Conservation (phyloP, 2,329 filamentous ascomycete species). For the Aspergillus ustus region DNA sequence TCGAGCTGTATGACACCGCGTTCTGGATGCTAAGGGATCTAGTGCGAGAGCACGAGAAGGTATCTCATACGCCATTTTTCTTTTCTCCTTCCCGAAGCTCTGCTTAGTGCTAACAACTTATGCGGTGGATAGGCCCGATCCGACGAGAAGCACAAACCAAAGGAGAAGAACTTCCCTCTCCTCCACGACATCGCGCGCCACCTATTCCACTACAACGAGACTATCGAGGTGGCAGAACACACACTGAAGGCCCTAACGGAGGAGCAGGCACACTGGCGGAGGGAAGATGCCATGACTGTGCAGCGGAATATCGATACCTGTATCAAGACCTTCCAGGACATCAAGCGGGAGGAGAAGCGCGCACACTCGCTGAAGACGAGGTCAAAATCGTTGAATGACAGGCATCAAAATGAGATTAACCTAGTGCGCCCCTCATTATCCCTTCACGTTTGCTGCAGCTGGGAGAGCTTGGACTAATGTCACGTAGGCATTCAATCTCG, state of each 20-base stretch:
- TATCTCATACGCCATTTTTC: constrained; percentile 13
- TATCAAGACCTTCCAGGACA: constrained; percentile 17
- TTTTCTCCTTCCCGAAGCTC: too few relatives aligned
- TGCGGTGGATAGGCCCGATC: constrained; percentile 17
- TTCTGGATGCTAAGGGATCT: constrained; percentile 38
- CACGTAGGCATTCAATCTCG: constrained; percentile 37
- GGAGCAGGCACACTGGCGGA: constrained; percentile 26
- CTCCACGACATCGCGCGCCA: constrained; percentile 41
- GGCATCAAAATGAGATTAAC: constrained; percentile 41
- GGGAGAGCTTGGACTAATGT: not conserved
- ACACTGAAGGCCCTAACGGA: constrained; percentile 29
- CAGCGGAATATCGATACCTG: not conserved
- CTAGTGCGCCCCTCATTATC: constrained; percentile 24
- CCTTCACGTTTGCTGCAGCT: too few relatives aligned
- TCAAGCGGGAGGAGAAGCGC: constrained; percentile 29
- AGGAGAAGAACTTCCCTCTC: constrained; percentile 28
- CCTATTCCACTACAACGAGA: constrained; percentile 37
- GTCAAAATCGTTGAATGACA: constrained; percentile 33
- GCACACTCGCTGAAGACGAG: constrained; percentile 34
- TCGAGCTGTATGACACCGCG: constrained; percentile 31
- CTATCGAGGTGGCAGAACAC: constrained; percentile 37
- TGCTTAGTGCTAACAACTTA: not conserved
- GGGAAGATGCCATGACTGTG: constrained; percentile 3
- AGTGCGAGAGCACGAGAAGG: constrained; percentile 37
- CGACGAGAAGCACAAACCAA: constrained; percentile 6